Evolutionary conservation across 2,329 filamentous ascomycete genomes (phyloP).

Genomic region (Phialophora expanda): DNA sequence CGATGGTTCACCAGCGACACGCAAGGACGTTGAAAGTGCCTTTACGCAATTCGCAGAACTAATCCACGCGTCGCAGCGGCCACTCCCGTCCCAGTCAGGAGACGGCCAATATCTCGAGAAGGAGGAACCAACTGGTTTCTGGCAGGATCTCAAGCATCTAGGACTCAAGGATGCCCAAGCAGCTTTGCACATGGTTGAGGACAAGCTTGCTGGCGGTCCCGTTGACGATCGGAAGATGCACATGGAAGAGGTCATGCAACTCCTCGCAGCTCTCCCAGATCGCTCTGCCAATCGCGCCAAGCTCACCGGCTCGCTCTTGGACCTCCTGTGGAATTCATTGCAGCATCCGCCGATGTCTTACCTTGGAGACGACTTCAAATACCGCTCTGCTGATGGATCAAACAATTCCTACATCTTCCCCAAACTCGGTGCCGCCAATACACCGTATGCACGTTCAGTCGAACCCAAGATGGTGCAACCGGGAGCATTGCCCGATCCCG

Average conservation of each 20-base stretch:
- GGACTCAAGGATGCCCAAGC: conserved; percentile 66
- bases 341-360: conserved; percentile 72
- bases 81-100: conserved; percentile 67
- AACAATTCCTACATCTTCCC: conserved; percentile 73
- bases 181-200: conserved; percentile 64
- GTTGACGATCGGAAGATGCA: conserved; percentile 78
- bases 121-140: conserved; percentile 58
- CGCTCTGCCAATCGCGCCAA: conserved; percentile 66
- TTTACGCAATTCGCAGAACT: conserved; percentile 55
- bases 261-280: conserved; percentile 68
- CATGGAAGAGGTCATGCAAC: conserved; percentile 73
- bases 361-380: conserved; percentile 63
- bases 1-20: conserved; percentile 44
- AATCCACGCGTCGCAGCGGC: conserved; percentile 62
- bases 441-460: conserved; percentile 69
- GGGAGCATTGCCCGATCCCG: conserved; percentile 70
- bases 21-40: conserved; percentile 48
- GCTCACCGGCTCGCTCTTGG: conserved; percentile 71
- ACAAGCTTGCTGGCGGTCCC: conserved; percentile 67
- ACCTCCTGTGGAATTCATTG: conserved; percentile 71
- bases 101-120: conserved; percentile 64
- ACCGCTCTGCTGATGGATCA: conserved; percentile 72
- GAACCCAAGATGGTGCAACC: conserved; percentile 60
- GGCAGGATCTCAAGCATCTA: conserved; percentile 64
- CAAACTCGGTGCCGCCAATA: conserved; percentile 69